Evolutionary conservation across 208 protist species (phyloP).

Genomic region (Trypanosoma rangeli): DNA sequence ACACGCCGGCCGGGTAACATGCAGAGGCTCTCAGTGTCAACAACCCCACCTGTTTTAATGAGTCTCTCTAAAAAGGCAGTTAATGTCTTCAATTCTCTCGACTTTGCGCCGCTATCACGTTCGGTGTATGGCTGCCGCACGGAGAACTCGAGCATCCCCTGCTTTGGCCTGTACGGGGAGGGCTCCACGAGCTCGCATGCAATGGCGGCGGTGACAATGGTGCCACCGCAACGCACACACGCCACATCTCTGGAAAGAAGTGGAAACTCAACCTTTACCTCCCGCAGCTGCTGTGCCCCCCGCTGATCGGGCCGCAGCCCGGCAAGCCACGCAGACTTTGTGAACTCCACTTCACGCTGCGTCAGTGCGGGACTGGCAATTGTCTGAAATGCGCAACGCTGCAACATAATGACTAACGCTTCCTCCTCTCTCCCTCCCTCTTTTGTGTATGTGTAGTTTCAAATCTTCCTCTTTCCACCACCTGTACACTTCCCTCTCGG

Average conservation of each 20-base stretch:
- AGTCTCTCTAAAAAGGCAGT: conserved; percentile 85
- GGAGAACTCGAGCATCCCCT: conserved; percentile 94
- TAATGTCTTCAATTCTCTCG: conserved; percentile 44
- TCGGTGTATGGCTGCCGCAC: conserved; percentile 88
- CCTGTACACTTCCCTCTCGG: neutral
- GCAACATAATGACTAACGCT: neutral
- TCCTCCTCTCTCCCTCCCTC: neutral
- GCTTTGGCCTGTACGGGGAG: conserved; percentile 88
- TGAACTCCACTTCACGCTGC: conserved; percentile 69
- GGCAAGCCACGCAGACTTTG: conserved; percentile 54
- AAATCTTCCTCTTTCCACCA: neutral
- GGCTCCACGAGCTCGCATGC: conserved; percentile 94
- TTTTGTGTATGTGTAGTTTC: too few relatives aligned
- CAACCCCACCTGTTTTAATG: conserved; percentile 80
- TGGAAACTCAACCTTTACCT: conserved; percentile 72
- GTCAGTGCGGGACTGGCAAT: conserved; percentile 39
- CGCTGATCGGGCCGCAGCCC: conserved; percentile 81
- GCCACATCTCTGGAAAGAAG: conserved; percentile 61
- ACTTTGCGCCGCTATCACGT: conserved; percentile 35
- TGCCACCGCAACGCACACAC: conserved; percentile 90
- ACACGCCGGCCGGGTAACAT: conserved; percentile 93
- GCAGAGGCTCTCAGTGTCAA: conserved; percentile 96
- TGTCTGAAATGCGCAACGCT: conserved; percentile 8
- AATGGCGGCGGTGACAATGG: conserved; percentile 80
- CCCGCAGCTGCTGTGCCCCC: conserved; percentile 61